Base-by-base conservation (phyloP, 805 yeast genomes). In the Teunomyces lycoperdinae region DNA sequence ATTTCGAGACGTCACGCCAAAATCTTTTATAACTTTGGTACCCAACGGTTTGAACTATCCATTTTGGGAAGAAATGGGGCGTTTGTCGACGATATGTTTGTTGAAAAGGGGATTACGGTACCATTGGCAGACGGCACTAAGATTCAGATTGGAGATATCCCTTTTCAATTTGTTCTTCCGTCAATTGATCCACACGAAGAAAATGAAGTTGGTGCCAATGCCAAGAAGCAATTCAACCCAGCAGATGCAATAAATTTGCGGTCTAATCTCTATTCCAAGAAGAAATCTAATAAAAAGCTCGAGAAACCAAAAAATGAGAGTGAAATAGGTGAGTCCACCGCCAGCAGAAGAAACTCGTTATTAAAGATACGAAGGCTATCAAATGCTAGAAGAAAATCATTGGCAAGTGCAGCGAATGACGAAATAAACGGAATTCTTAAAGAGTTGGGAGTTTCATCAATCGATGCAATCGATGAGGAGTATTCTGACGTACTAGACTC, bases 61-160 rank as follows among this genome's bases (percentile, higher is more conserved):
- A 90, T 94, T 1, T 74, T 91, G 56, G 99, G 99, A 14, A 79
- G 96, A 57, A 94, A 94, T 64, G 99, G 99, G 33, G 97, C 97
- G 2, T 94, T 94, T 73, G 96, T 94, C 3, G 94, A 92, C 65
- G 96, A 90, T 55, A 75, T 74, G 31, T 94, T 92, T 64, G 85
- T 94, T 5, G 97, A 89, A 61, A 81, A 87, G 51, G 97, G 96
- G 7, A 83, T 88, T 32, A 94, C 99, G 0, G 90, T 94, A 7
- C 96, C 96, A 2, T 71, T 94, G 42, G 75, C 74, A 17, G 89
- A 92, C 66, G 87, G 85, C 35, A 83, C 91, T 1, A 86, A 87
- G 57, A 83, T 94, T 43, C 98, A 94, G 64, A 89, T 94, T 34
- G 98, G 97, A 10, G 96, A 89, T 58, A 88, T 92, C 13, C 85